Conservation (phyloP, 1,139 yeast species). For the Geotrichum histeridarum region DNA sequence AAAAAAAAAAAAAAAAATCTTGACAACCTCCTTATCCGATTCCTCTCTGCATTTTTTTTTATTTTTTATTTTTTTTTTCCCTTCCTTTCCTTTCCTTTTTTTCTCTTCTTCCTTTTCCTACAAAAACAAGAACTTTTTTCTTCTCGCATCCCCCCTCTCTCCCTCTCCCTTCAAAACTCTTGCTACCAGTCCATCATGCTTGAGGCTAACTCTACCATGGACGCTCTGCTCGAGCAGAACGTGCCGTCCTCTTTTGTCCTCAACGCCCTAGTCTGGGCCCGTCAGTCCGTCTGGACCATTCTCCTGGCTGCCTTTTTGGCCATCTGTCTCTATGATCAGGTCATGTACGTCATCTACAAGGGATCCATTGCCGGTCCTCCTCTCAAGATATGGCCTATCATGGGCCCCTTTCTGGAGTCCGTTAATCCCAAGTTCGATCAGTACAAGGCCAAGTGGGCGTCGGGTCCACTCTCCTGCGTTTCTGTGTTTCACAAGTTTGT, state of each 20-base stretch:
- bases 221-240: constrained; percentile 1
- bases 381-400: constrained; percentile 84
- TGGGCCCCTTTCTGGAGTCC: constrained; percentile 95
- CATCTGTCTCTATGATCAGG: constrained; percentile 69
- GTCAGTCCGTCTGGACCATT: constrained; percentile 42
- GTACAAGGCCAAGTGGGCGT: constrained; percentile 86
- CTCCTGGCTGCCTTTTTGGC: constrained; percentile 48
- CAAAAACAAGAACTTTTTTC: background rate
- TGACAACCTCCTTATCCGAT: background rate
- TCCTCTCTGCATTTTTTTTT: background rate
- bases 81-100: background rate
- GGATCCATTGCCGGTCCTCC: constrained; percentile 88
- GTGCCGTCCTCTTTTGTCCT: constrained; percentile 11
- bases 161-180: constrained; percentile 2
- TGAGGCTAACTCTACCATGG: constrained; percentile 11
- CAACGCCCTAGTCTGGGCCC: constrained; percentile 11
- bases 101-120: background rate
- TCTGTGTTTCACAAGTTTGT: constrained; percentile 97
- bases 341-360: constrained; percentile 68
- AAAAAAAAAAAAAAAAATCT: too few species aligned
- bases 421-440: constrained; percentile 94
- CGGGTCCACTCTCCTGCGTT: constrained; percentile 92
- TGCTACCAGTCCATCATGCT: constrained; percentile 3
- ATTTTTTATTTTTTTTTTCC: constrained; percentile 5
- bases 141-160: background rate